Base-by-base conservation (phyloP, 495 filamentous ascomycete genomes). In the Podospora fimiseda region DNA sequence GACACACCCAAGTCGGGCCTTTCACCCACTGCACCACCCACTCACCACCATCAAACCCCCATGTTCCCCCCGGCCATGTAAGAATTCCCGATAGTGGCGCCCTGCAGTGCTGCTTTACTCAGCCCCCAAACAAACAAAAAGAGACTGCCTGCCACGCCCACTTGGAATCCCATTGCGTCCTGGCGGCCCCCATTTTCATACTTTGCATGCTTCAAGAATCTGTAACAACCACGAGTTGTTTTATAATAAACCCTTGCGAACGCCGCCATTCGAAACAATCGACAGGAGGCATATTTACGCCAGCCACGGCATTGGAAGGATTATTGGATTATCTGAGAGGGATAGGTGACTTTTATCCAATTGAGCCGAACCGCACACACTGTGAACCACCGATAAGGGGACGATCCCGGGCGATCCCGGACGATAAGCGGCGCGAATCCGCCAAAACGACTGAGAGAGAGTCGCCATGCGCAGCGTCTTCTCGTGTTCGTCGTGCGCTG, bases 401-500 rank as follows among this genome's bases (percentile, higher is more conserved):
- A 33, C 27, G 11, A 33, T 11, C 27, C 27, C 27, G n/a, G n/a
- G n/a, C n/a, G n/a, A n/a, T n/a, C n/a, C n/a, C n/a, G n/a, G 27
- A 22, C 51, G 58, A 56, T 51, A 57, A 50, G 43, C 51, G 33
- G 41, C 15, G 24, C 44, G 23, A 51, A 15, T 37, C 53, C 38
- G 50, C 44, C 30, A 40, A 20, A 30, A 5, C 27, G 6, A 33
- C 27, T 11, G 6, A 33, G 36, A 24, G 6, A 33, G 36, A 24
- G 49, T 48, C 54, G 56, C 55, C 18, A 75, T 74, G 73, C 60
- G 57, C 55, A 56, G 53, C 43, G 27, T 62, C 43, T 57, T 59
- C 63, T 50, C 47, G 20, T 62, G 60, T 48, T 61, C 61, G 45
- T 55, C 52, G 22, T 65, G 62, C 50, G 51, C 58, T 30, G 58